phyloP scores from a whole-genome alignment of 2,329 filamentous ascomycete species.

The Colletotrichum sp. region DNA sequence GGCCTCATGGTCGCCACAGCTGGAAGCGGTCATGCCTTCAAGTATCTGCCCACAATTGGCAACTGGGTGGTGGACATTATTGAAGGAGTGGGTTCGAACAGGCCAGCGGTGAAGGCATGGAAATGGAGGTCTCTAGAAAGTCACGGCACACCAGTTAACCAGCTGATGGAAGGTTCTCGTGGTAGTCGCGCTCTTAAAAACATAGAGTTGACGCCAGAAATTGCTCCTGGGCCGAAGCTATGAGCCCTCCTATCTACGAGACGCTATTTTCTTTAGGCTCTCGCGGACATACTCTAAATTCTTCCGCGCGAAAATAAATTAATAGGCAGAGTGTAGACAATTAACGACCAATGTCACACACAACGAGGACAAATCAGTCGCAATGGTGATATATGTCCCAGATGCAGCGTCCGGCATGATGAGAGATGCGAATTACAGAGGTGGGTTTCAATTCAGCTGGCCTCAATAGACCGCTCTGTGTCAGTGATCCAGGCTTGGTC shows the following conservation, averaged over 20 bases:
- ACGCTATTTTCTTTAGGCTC: too few relatives aligned
- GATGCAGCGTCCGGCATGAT: background rate
- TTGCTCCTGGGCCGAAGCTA: background rate
- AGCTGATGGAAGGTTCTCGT: background rate
- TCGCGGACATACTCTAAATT: too few relatives aligned
- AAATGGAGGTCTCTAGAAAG: constrained; percentile 13
- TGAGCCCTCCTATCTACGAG: background rate
- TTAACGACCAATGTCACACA: background rate
- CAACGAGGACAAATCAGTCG: background rate
- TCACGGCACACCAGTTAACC: background rate
- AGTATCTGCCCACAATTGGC: constrained; percentile 63
- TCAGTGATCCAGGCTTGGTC: background rate
- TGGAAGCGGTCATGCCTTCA: constrained; percentile 66
- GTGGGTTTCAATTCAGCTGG: background rate
- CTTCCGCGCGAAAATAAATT: too few relatives aligned
- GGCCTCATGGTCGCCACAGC: constrained; percentile 63
- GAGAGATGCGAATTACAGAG: background rate
- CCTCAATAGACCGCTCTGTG: background rate
- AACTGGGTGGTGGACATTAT: constrained; percentile 56
- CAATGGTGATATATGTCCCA: background rate
- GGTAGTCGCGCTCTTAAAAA: background rate
- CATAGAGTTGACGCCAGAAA: background rate
- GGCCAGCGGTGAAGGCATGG: constrained; percentile 23
- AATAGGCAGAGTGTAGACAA: background rate
- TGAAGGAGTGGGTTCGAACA: constrained; percentile 35